phyloP scores from a whole-genome alignment of 345 rosid genomes.

The Excoecaria agallocha region DNA sequence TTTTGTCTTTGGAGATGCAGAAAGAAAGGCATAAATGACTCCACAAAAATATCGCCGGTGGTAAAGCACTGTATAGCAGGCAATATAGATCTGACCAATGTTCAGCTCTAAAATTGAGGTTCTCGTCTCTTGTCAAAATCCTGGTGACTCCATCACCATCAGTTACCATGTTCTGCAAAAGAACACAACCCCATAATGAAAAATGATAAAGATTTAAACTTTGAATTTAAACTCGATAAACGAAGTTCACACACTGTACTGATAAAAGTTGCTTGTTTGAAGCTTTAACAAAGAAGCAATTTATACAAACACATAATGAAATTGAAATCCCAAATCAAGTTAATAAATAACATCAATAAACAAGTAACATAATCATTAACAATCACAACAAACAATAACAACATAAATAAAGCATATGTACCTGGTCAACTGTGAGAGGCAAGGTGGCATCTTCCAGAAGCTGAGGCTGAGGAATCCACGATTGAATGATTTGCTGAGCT shows the following conservation, averaged over 20 bases:
- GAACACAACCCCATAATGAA: background rate
- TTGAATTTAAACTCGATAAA: too few relatives aligned
- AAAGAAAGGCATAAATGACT: slow-evolving; percentile 65
- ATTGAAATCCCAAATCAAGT: too few relatives aligned
- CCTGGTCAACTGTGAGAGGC: slow-evolving; percentile 63
- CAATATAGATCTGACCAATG: slow-evolving; percentile 77
- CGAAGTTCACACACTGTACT: too few relatives aligned
- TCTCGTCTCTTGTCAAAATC: slow-evolving; percentile 59
- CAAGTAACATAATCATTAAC: too few relatives aligned
- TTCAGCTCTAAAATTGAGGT: slow-evolving; percentile 66
- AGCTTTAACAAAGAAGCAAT: too few relatives aligned
- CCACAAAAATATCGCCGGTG: slow-evolving; percentile 52
- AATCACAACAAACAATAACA: too few relatives aligned
- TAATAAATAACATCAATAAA: too few relatives aligned
- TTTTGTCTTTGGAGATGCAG: slow-evolving; percentile 38
- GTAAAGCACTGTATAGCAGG: slow-evolving; percentile 48
- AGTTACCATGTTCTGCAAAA: slow-evolving; percentile 50
- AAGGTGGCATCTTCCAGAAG: slow-evolving; percentile 46
- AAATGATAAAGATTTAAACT: too few relatives aligned
- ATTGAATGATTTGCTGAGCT: slow-evolving; percentile 43
- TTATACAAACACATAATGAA: too few relatives aligned
- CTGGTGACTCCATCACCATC: slow-evolving; percentile 40
- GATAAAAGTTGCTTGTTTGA: too few relatives aligned
- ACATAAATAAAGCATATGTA: background rate
- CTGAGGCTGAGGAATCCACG: slow-evolving; percentile 54